These are phyloP conservation scores for Sporisorium exsertum DNA, from an alignment of 1,284 basidiomycete species.

Conservation along the genomic window DNA sequence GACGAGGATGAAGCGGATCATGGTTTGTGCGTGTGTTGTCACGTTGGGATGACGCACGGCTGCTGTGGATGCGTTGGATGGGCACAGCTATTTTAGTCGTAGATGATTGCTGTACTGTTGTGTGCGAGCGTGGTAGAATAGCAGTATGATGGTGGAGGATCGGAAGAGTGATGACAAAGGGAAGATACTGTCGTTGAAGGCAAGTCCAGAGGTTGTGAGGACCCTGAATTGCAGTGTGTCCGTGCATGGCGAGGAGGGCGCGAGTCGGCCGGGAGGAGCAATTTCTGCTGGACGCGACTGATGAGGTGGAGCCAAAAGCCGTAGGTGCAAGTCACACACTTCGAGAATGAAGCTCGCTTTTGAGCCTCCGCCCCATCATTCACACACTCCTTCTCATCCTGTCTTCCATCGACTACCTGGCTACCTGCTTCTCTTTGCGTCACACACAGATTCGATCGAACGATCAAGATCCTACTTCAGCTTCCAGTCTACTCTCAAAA, in stretches of 20 bases:
- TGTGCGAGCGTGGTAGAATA: not conserved
- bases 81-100: too few species aligned
- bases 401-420: not conserved
- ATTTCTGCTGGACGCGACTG: not conserved
- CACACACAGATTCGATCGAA: not conserved
- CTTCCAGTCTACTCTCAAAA: not conserved
- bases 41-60: not conserved
- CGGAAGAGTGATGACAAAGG: constrained; percentile 6
- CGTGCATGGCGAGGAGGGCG: not conserved
- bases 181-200: not conserved
- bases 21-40: constrained; percentile 63
- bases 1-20: constrained; percentile 94
- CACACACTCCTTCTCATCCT: not conserved
- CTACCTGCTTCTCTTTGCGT: not conserved
- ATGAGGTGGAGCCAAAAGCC: constrained; percentile 24
- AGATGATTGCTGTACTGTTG: not conserved
- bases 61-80: too few species aligned
- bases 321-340: not conserved
- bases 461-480: not conserved
- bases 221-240: constrained; percentile 11
- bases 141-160: not conserved
- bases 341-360: not conserved
- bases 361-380: not conserved
- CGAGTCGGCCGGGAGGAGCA: constrained; percentile 15
- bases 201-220: not conserved